Evolutionary conservation across 2,329 filamentous ascomycete genomes (phyloP), one percentile per base, ranked within the genome.

Genomic region (Xylaria polymorpha): DNA sequence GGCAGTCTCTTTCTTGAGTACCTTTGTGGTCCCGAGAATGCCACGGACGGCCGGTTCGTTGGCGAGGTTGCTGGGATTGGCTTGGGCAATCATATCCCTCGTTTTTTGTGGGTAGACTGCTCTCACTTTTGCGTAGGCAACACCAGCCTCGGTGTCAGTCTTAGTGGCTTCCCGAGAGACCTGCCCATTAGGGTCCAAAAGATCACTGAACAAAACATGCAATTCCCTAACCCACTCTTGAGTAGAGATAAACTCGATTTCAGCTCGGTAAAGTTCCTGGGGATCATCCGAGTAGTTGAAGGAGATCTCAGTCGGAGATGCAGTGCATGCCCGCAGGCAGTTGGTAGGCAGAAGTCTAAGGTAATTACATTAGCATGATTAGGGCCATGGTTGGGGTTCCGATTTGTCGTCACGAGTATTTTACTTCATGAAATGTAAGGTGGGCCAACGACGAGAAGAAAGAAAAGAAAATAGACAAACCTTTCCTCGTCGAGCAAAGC

Each of bases 401-500:
- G 20, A 59, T 35, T 14, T 15, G 53, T 15, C 6, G 4, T 20
- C 20, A 9, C 29, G 35, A 57, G 4, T 14, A 32, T 32, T 18
- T 35, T 20, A 18, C 9, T 4, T 15, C 22, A 18, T n/a, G 44
- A 8, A 41, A 41, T 1, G 35, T 8, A 32, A 12, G 4, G 22
- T 15, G 7, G 12, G 25, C 10, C 18, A 7, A 14, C 18, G 18
- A 15, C 25, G 18, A 29, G 57, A 18, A 39, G 15, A 39, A 18
- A 29, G n/a, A 37, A 5, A 14, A 29, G 6, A 50, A n/a, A 22
- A 37, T 14, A 6, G 18, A 65, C 62, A 12, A 76, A 78, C n/a
- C 84, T 81, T 70, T 90, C 87, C 72, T 91, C 86, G 37, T 90
- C 87, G 0, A 91, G 80, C 41, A 91, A 74, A 0, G 88, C 88